These are phyloP conservation scores for Melaleuca quinquenervia DNA, from an alignment of 345 rosid species.

Conservation along the genomic window DNA sequence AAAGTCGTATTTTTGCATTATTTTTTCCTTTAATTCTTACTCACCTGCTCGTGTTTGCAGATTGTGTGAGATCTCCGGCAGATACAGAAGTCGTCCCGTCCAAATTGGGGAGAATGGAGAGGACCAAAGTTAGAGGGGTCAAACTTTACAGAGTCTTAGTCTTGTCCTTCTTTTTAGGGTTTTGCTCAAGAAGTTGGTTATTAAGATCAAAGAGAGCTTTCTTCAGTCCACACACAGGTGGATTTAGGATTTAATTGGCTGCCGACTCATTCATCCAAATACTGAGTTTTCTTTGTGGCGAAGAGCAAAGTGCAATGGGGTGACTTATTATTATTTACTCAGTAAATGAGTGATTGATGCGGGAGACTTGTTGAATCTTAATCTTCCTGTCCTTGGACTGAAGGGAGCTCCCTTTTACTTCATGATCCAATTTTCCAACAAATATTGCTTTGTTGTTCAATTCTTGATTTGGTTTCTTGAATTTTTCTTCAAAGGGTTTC, in stretches of 20 bases:
- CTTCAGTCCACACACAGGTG: conserved; percentile 86
- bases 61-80: neutral
- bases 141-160: neutral
- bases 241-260: conserved; percentile 77
- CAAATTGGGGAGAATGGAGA: neutral
- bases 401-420: conserved; percentile 94
- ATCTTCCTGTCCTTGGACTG: conserved; percentile 90
- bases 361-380: conserved; percentile 84
- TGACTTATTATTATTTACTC: neutral
- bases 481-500: neutral
- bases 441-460: neutral
- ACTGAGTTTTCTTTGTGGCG: conserved; percentile 23
- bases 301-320: neutral
- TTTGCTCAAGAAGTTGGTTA: neutral
- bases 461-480: neutral
- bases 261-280: conserved; percentile 99
- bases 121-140: neutral
- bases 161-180: neutral
- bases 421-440: neutral
- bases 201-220: conserved; percentile 51
- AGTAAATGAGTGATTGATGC: conserved; percentile 97
- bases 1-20: neutral
- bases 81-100: neutral
- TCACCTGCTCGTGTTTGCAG: neutral
- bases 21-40: neutral